Conservation (phyloP, 2,329 filamentous ascomycete genomes). For the Nemania bipapillata region DNA sequence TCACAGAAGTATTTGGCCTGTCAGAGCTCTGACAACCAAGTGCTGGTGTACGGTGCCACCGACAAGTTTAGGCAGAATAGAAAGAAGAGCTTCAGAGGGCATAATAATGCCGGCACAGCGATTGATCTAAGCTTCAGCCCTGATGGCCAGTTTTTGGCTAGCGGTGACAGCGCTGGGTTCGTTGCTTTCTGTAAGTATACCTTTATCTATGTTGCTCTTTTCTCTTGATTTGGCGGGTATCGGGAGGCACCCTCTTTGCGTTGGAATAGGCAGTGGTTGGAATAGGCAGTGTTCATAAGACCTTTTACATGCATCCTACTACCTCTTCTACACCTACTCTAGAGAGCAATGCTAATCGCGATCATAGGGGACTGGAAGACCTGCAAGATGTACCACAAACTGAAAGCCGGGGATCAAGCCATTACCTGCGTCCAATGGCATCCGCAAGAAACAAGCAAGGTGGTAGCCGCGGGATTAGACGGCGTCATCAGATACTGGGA, state of each 20-base stretch:
- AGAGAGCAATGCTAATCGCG: slow-evolving; percentile 21
- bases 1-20: slow-evolving; percentile 94
- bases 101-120: slow-evolving; percentile 94
- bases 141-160: slow-evolving; percentile 89
- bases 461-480: slow-evolving; percentile 88
- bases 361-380: slow-evolving; percentile 90
- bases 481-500: slow-evolving; percentile 94
- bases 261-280: too few species aligned
- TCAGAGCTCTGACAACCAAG: slow-evolving; percentile 94
- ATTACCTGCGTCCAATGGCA: slow-evolving; percentile 94
- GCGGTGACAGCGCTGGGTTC: slow-evolving; percentile 86
- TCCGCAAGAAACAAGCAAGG: slow-evolving; percentile 95
- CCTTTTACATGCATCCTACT: background rate
- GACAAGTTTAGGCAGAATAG: slow-evolving; percentile 97
- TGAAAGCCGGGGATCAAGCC: slow-evolving; percentile 83
- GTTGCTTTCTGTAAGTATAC: slow-evolving; percentile 77
- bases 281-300: too few species aligned
- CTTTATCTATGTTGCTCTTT: background rate
- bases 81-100: slow-evolving; percentile 95
- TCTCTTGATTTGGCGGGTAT: background rate
- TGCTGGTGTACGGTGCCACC: slow-evolving; percentile 91
- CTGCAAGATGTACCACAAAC: slow-evolving; percentile 98
- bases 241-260: too few species aligned
- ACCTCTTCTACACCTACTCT: background rate
- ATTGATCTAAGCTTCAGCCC: slow-evolving; percentile 89